Evolutionary conservation across 306 rosid species (phyloP).

Genomic region (Pyrus bretschneideri): DNA sequence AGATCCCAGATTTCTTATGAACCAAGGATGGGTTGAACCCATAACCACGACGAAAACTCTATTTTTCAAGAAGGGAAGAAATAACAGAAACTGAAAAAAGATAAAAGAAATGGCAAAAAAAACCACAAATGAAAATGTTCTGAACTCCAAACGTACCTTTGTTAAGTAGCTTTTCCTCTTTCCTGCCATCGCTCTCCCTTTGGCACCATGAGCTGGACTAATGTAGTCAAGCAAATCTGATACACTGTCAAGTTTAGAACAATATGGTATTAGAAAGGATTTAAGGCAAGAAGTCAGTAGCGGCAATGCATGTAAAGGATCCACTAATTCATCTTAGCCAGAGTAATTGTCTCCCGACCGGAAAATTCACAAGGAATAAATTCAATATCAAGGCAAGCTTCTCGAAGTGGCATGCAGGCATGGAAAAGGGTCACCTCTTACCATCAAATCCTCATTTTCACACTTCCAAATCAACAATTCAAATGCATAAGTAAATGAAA

Average conservation of each 20-base stretch:
- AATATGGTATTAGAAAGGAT: not conserved
- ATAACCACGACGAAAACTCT: not conserved
- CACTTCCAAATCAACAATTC: not conserved
- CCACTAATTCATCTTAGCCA: not conserved
- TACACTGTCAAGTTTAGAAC: conserved; percentile 50
- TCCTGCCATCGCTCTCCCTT: conserved; percentile 61
- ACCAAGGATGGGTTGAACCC: not conserved
- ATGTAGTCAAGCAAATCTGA: conserved; percentile 98
- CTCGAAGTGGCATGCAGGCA: not conserved
- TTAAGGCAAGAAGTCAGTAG: not conserved
- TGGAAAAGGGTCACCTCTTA: not conserved
- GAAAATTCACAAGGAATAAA: not conserved
- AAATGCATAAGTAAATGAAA: not conserved
- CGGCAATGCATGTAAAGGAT: not conserved
- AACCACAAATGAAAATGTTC: not conserved
- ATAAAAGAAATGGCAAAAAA: not conserved
- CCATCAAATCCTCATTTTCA: not conserved
- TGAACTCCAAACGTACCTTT: conserved; percentile 32
- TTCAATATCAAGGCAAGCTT: not conserved
- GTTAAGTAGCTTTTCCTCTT: conserved; percentile 70
- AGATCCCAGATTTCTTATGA: not conserved
- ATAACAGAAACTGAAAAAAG: not conserved
- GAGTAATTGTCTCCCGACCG: not conserved
- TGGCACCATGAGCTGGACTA: conserved; percentile 66
- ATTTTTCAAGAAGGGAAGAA: not conserved